phyloP scores from a whole-genome alignment of 2,329 filamentous ascomycete species.

The Dactylellina cionopaga region DNA sequence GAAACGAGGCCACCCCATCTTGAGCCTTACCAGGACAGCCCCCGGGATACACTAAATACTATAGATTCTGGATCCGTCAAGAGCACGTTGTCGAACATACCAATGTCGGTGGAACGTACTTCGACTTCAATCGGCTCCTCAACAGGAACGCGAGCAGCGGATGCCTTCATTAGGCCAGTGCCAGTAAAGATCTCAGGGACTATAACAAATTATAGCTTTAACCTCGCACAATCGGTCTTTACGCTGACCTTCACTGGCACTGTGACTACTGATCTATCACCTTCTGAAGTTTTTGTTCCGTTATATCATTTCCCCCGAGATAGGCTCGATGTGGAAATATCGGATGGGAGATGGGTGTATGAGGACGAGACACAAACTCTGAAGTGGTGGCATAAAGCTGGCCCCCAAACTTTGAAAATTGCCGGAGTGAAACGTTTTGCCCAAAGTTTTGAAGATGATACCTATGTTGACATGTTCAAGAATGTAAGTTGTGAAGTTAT shows the following conservation, averaged over 20 bases:
- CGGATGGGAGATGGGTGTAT: constrained; percentile 90
- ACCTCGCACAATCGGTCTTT: constrained; percentile 81
- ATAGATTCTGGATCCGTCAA: constrained; percentile 56
- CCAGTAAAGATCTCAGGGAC: constrained; percentile 79
- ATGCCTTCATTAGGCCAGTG: constrained; percentile 89
- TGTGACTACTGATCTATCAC: constrained; percentile 70
- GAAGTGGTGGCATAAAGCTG: constrained; percentile 91
- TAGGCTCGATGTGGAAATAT: constrained; percentile 76
- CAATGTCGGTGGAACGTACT: constrained; percentile 60
- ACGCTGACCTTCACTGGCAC: constrained; percentile 74
- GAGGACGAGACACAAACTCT: constrained; percentile 82
- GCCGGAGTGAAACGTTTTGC: constrained; percentile 72
- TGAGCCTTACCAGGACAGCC: constrained; percentile 42
- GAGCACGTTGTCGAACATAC: constrained; percentile 72
- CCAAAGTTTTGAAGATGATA: constrained; percentile 75
- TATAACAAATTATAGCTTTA: constrained; percentile 78
- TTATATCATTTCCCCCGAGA: constrained; percentile 90
- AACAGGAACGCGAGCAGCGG: constrained; percentile 83
- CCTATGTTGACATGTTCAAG: constrained; percentile 73
- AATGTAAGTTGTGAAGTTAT: constrained; percentile 65
- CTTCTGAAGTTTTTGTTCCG: constrained; percentile 86
- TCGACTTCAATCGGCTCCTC: constrained; percentile 65
- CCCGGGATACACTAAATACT: constrained; percentile 31
- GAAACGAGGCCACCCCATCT: constrained; percentile 41
- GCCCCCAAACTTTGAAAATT: constrained; percentile 81